A percentile compares a stretch with the other conserved stretches of the same genome.
phyloP scores from a whole-genome alignment of 1,139 yeast species.

The Yamadazyma taylorii region DNA sequence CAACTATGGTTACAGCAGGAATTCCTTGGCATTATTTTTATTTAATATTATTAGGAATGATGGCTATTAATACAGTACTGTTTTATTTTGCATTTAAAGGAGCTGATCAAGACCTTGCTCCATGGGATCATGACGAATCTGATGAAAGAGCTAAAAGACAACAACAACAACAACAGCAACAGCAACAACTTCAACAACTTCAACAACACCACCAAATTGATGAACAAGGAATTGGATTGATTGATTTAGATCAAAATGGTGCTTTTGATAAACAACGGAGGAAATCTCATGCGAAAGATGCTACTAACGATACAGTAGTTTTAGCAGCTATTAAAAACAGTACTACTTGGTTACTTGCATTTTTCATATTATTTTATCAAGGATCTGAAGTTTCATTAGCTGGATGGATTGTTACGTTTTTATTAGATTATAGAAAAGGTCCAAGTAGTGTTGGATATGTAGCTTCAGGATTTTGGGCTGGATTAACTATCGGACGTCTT shows the following conservation, averaged over 20 bases:
- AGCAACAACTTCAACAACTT: neutral
- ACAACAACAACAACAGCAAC: constrained; percentile 1
- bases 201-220: constrained; percentile 7
- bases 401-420: constrained; percentile 70
- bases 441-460: constrained; percentile 56
- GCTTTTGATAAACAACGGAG: too few species aligned
- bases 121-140: constrained; percentile 29
- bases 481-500: constrained; percentile 62
- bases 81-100: constrained; percentile 40
- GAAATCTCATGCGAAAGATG: too few species aligned
- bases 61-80: constrained; percentile 25
- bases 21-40: constrained; percentile 56
- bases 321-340: constrained; percentile 37
- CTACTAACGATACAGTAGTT: constrained; percentile 12
- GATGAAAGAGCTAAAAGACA: constrained; percentile 5
- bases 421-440: constrained; percentile 57
- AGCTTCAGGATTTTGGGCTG: constrained; percentile 73
- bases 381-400: constrained; percentile 71
- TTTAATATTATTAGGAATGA: constrained; percentile 44
- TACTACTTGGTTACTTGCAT: constrained; percentile 55
- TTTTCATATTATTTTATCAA: constrained; percentile 60
- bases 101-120: constrained; percentile 42
- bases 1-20: constrained; percentile 50
- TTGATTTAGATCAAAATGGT: constrained; percentile 4
- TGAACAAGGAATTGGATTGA: constrained; percentile 12